Conservation (phyloP, 1,284 basidiomycete species). For the Xerocomus nothofagi region DNA sequence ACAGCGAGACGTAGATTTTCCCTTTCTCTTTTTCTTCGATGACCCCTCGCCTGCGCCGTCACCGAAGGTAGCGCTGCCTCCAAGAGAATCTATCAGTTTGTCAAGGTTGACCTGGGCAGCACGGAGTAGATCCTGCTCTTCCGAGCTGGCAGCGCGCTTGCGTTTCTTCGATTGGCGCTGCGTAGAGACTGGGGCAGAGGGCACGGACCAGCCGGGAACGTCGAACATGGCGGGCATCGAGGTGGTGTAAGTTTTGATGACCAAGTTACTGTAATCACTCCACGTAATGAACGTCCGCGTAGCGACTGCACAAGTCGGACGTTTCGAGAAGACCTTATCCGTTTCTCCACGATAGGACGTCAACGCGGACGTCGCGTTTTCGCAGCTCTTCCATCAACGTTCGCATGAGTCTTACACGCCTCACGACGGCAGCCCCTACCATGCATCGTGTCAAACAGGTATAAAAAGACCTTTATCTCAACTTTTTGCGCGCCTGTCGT, state of each 20-base stretch:
- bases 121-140: constrained; percentile 44
- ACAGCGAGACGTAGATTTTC: constrained; percentile 23
- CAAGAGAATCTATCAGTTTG: constrained; percentile 70
- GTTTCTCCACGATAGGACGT: constrained; percentile 1
- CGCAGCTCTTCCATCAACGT: constrained; percentile 1
- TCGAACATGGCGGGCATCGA: constrained; percentile 57
- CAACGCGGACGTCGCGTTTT: constrained; percentile 29
- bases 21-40: constrained; percentile 39
- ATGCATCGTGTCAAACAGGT: constrained; percentile 21
- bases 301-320: not conserved
- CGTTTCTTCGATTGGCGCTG: constrained; percentile 56
- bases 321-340: not conserved
- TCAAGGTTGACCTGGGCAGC: constrained; percentile 70
- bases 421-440: not conserved
- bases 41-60: constrained; percentile 9
- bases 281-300: not conserved
- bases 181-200: constrained; percentile 43
- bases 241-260: not conserved
- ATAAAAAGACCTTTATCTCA: constrained; percentile 23
- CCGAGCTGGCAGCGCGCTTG: constrained; percentile 54
- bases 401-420: constrained; percentile 22
- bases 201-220: constrained; percentile 71
- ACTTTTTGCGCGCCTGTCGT: not conserved
- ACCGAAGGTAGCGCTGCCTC: constrained; percentile 26
- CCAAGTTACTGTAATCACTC: not conserved